Conservation (phyloP, 2,329 filamentous ascomycete species). For the Myriosclerotinia scirpicola region DNA sequence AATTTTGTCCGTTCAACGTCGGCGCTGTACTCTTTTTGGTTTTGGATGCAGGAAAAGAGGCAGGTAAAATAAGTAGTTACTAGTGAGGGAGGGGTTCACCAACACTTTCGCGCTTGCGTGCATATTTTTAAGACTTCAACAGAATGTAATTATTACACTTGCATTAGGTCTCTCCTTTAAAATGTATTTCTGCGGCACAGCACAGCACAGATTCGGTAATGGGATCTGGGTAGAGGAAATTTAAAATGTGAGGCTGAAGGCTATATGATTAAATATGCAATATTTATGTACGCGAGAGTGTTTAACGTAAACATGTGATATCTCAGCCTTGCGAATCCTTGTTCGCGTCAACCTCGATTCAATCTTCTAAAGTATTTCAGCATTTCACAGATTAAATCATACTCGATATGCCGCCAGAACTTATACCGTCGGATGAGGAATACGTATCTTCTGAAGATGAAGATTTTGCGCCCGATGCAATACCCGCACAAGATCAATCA, state of each 20-base stretch:
- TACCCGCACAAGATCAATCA: conserved; percentile 46
- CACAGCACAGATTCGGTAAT: not conserved
- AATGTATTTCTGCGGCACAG: not conserved
- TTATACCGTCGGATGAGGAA: conserved; percentile 45
- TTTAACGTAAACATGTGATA: conserved; percentile 3
- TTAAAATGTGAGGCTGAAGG: not conserved
- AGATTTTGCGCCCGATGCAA: conserved; percentile 66
- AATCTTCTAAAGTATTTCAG: not conserved
- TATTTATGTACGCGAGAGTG: not conserved
- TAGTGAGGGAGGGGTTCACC: not conserved
- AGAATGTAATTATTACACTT: not conserved
- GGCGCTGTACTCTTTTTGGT: conserved; percentile 10
- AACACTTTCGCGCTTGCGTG: conserved; percentile 5
- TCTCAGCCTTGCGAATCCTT: conserved; percentile 17
- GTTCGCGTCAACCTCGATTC: conserved; percentile 7
- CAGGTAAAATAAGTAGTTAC: not conserved
- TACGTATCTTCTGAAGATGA: conserved; percentile 73
- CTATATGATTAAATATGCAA: not conserved
- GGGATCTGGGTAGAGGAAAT: not conserved
- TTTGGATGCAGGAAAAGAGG: conserved; percentile 5
- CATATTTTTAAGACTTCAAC: conserved; percentile 6
- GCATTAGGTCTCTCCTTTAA: not conserved
- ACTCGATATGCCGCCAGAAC: conserved; percentile 36
- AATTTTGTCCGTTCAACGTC: not conserved
- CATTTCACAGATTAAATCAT: not conserved